Conservation (phyloP, 768 basidiomycete genomes). For the Psilocybe cubensis region DNA sequence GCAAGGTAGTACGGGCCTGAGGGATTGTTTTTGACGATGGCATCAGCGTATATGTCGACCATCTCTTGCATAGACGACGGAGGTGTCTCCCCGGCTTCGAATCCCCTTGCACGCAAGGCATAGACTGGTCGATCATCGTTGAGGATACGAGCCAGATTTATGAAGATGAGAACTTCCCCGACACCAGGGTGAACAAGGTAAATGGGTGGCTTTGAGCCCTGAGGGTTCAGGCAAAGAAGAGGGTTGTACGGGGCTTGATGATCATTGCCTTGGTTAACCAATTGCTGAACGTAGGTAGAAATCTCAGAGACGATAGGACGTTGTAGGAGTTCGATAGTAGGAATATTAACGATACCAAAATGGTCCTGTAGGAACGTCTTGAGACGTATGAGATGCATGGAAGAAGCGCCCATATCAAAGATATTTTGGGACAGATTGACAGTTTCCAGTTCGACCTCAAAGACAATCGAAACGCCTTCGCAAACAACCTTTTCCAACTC, state of each 20-base stretch:
- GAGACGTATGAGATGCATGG: conserved; percentile 1
- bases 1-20: background rate
- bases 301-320: background rate
- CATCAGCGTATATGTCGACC: background rate
- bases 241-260: background rate
- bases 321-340: background rate
- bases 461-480: background rate
- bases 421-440: background rate
- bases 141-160: background rate
- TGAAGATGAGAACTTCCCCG: background rate
- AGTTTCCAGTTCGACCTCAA: background rate
- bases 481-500: background rate
- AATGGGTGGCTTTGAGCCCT: background rate
- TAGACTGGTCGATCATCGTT: background rate
- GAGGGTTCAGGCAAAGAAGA: background rate
- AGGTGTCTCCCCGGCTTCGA: background rate
- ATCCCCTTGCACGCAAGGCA: background rate
- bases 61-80: background rate
- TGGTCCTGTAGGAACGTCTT: background rate
- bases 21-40: background rate
- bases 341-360: background rate
- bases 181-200: background rate
- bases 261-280: too few relatives aligned
- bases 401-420: conserved; percentile 2
- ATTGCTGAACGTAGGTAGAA: background rate